Evolutionary conservation across 164 flowering plant genomes (phyloP).

Genomic region (Macadamia tetraphylla): DNA sequence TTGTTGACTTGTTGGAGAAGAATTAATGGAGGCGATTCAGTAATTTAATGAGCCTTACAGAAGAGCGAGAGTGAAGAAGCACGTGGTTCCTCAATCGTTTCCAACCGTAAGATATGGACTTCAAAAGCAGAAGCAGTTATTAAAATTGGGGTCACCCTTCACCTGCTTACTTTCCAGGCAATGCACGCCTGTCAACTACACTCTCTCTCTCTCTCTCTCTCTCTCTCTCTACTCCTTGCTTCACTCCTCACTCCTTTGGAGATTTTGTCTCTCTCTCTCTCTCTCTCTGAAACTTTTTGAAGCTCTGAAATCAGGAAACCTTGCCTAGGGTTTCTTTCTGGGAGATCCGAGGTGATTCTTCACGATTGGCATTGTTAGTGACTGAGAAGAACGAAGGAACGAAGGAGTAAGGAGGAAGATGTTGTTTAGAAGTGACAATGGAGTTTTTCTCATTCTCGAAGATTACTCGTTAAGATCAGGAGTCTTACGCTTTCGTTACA

Average conservation of each 20-base stretch:
- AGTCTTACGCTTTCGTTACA: neutral
- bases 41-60: neutral
- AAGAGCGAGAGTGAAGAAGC: constrained; percentile 10
- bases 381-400: neutral
- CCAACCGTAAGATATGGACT: constrained; percentile 9
- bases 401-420: neutral
- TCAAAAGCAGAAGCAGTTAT: constrained; percentile 16
- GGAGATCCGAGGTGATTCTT: constrained; percentile 56
- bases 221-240: no score
- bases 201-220: constrained; percentile 1
- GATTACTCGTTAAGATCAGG: constrained; percentile 1
- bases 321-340: constrained; percentile 17
- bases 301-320: no score
- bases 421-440: neutral
- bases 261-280: no score
- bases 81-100: constrained; percentile 40
- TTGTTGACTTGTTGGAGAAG: neutral
- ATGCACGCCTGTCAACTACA: constrained; percentile 11
- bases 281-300: constrained; percentile 4
- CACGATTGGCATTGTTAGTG: no score
- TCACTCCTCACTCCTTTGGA: no score
- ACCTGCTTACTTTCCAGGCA: constrained; percentile 42
- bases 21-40: neutral
- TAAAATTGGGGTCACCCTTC: constrained; percentile 20
- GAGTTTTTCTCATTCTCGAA: neutral